A percentile compares a stretch with the other conserved stretches of the same genome.
phyloP scores from a whole-genome alignment of 164 flowering plant species.

The Houttuynia cordata region DNA sequence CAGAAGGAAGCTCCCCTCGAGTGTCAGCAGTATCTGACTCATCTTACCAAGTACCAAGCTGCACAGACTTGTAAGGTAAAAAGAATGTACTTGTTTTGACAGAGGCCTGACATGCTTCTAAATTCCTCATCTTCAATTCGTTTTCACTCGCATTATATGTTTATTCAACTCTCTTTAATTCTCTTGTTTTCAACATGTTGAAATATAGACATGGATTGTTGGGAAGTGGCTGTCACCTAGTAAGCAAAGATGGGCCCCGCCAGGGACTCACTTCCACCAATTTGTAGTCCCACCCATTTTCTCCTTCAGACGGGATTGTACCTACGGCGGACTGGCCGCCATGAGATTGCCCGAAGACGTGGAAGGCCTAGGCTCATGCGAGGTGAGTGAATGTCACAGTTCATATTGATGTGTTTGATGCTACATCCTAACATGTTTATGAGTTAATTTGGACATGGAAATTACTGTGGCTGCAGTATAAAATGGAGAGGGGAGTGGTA shows the following conservation, averaged over 20 bases:
- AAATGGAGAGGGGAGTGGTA: slow-evolving; percentile 82
- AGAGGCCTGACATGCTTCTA: no score
- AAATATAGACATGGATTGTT: slow-evolving; percentile 68
- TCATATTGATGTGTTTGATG: no score
- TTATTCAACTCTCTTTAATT: no score
- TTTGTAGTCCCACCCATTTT: slow-evolving; percentile 87
- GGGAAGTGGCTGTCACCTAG: slow-evolving; percentile 81
- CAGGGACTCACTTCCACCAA: slow-evolving; percentile 84
- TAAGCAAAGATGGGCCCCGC: slow-evolving; percentile 78
- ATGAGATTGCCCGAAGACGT: slow-evolving; percentile 81
- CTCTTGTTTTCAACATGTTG: background rate
- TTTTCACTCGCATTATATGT: no score
- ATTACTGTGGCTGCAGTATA: slow-evolving; percentile 43
- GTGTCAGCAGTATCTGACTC: slow-evolving; percentile 54
- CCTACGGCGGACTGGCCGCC: slow-evolving; percentile 85
- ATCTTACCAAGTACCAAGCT: slow-evolving; percentile 80
- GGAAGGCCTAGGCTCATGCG: slow-evolving; percentile 68
- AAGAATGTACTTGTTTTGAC: no score
- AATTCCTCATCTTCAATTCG: no score
- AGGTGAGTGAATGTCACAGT: slow-evolving; percentile 29
- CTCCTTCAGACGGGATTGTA: slow-evolving; percentile 66
- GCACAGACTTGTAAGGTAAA: slow-evolving; percentile 70
- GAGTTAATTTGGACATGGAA: no score
- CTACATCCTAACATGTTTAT: no score
- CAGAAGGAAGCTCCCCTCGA: slow-evolving; percentile 71